Conservation (phyloP, 106 monocot species). For the Allium sativum region DNA sequence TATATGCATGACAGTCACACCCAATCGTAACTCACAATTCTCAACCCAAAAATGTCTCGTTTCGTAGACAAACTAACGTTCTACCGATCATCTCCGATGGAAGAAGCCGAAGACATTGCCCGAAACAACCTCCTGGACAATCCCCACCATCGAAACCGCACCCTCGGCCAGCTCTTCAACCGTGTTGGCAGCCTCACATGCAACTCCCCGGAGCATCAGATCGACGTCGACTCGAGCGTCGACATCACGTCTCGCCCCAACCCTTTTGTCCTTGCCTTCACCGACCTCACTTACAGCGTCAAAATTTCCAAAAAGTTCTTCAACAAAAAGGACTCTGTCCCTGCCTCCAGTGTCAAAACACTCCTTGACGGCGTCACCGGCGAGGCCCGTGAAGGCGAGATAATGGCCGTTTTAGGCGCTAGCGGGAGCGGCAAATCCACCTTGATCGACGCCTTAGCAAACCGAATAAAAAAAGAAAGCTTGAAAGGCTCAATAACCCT, state of each 20-base stretch:
- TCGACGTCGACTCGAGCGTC: background rate
- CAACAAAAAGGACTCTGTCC: background rate
- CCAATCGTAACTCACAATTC: background rate
- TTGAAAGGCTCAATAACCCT: slow-evolving; percentile 31
- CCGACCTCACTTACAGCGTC: slow-evolving; percentile 65
- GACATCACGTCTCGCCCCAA: slow-evolving; percentile 18
- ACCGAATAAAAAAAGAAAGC: slow-evolving; percentile 48
- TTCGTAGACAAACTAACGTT: slow-evolving; percentile 38
- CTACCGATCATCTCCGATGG: slow-evolving; percentile 43
- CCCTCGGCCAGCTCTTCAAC: slow-evolving; percentile 59
- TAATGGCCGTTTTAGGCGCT: slow-evolving; percentile 76
- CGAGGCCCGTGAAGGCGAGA: slow-evolving; percentile 77
- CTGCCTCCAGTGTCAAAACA: slow-evolving; percentile 20
- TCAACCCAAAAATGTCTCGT: slow-evolving; percentile 22
- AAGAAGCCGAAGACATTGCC: slow-evolving; percentile 45
- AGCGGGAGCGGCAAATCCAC: slow-evolving; percentile 86
- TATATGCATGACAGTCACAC: background rate
- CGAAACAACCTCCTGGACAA: slow-evolving; percentile 33
- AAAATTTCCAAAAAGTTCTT: slow-evolving; percentile 24
- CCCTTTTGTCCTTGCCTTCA: slow-evolving; percentile 38
- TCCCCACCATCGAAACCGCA: slow-evolving; percentile 10
- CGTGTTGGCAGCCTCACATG: slow-evolving; percentile 32
- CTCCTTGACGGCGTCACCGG: slow-evolving; percentile 67
- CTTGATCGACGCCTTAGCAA: slow-evolving; percentile 87
- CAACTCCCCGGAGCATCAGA: slow-evolving; percentile 21